Evolutionary conservation across 352 stramenopile species (phyloP), one percentile per base, ranked within the genome.

Genomic region (Paralagenidium karlingii): DNA sequence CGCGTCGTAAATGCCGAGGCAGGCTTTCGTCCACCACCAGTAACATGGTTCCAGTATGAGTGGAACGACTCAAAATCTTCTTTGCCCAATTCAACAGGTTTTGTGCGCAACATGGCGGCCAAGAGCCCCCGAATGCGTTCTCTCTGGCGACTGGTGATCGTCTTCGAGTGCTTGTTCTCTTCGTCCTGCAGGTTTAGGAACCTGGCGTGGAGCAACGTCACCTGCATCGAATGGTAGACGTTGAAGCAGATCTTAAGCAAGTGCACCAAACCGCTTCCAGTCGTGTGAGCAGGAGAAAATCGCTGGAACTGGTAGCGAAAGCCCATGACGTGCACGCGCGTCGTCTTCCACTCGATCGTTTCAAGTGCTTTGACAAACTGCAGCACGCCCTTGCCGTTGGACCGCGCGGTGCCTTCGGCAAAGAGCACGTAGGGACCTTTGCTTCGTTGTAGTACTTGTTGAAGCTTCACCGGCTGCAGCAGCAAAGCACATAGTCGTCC

Each of bases 21-120:
- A 1, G 74, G 58, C 20, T 80, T 60, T 15, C 69, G 60, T 29
- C 77, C 77, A 33, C 77, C 77, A 15, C 63, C 49, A 13, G 65
- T 81, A 1, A 91, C 68, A 45, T 91, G 77, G 11, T 66, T 53
- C 77, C 74, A 91, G 56, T 91, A 91, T 21, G 60, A 59, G 36
- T 86, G 82, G 53, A 91, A 91, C 25, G 74, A 82, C 24, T 75
- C 38, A 54, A 82, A 82, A 57, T 91, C 77, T 15, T 66, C 56
- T 2, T 66, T 63, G 18, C 58, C 58, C 34, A 91, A 51, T 21
- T 85, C 65, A 16, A 91, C 65, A 1, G 56, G 57, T 55, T 88
- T 91, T 5, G 71, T 76, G 28, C 77, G 74, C 38, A 91, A 54
- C 74, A 91, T 91, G 7, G 74, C 55, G 0, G 74, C 77, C 20